Percentiles rank a stretch among this genome's conserved stretches.
Evolutionary conservation across 2,329 filamentous ascomycete species (phyloP).

Genomic region (Arthrobotrys pseudoclavata): DNA sequence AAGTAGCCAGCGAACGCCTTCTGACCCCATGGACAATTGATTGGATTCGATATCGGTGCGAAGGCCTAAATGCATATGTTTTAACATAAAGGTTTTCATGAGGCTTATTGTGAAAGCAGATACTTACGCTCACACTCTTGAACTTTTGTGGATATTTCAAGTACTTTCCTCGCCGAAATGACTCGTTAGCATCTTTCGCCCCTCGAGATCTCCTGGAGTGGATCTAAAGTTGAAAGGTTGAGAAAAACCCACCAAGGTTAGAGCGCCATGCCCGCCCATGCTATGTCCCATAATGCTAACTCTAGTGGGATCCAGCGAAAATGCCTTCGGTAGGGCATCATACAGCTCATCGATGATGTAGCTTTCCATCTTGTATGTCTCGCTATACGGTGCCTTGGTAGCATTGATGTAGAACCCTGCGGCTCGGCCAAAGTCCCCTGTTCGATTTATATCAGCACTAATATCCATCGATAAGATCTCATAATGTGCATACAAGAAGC

Average conservation of each 20-base stretch:
- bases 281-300: conserved; percentile 93
- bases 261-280: conserved; percentile 96
- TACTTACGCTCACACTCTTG: conserved; percentile 77
- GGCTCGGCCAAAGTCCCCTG: conserved; percentile 85
- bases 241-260: conserved; percentile 76
- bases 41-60: conserved; percentile 89
- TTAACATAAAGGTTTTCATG: not conserved
- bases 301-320: conserved; percentile 77
- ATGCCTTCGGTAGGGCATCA: conserved; percentile 77
- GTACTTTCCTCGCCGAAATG: conserved; percentile 70
- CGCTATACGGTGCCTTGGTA: conserved; percentile 78
- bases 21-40: conserved; percentile 86
- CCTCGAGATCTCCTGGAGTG: not conserved
- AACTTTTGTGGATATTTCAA: conserved; percentile 92
- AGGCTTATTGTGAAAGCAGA: not conserved
- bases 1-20: conserved; percentile 96
- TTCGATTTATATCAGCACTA: not conserved
- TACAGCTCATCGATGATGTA: conserved; percentile 95
- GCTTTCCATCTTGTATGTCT: conserved; percentile 92
- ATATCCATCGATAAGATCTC: not conserved
- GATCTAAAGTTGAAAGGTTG: not conserved
- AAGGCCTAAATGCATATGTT: conserved; percentile 72
- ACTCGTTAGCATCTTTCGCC: conserved; percentile 31
- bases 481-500: conserved; percentile 73
- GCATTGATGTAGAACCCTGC: conserved; percentile 97